Evolutionary conservation across 441 rosid species (phyloP), one percentile per base, ranked within the genome.

Genomic region (Rhodomyrtus psidioides): DNA sequence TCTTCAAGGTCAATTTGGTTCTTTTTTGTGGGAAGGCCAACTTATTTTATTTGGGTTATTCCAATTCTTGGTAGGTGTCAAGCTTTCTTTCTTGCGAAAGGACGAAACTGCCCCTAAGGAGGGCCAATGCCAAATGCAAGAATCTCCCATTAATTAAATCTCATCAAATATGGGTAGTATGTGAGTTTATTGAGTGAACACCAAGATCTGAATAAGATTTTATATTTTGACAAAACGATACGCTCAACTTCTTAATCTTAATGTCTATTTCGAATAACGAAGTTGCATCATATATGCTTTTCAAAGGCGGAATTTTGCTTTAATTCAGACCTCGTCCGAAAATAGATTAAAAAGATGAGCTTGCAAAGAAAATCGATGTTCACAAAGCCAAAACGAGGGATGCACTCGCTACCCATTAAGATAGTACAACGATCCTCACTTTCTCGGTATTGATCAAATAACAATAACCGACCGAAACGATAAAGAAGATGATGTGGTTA

Each of bases 1-100:
- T 83, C 87, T 70, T 92, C 57, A 55, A 89, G 88, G 88, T 88
- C 55, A 65, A 19, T 65, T 34, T 34, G 34, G 21, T 17, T 65
- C 49, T 65, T 65, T 65, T 19, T 1, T 65, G 79, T 34, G 79
- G 6, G 79, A 34, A 34, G 4, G 79, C n/a, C 12, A 65, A 65
- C 49, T 34, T 65, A 65, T 65, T 34, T 65, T 34, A 34, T 30
- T 62, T 3, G 76, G 34, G 76, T 19, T 19, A 65, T 65, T 65
- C 34, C 79, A 19, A 0, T 65, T 34, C 15, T 34, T 30, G 19
- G 19, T 39, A 65, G 49, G 15, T 34, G 49, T 34, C 79, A 9
- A 65, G 79, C 49, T 65, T 65, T 34, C 0, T 34, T 34, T 34
- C 79, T 34, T 5, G 12, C 79, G 15, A 65, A 65, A 65, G 1